Base-by-base conservation (phyloP, 2,329 filamentous ascomycete genomes). In the Trichophyton simii region DNA sequence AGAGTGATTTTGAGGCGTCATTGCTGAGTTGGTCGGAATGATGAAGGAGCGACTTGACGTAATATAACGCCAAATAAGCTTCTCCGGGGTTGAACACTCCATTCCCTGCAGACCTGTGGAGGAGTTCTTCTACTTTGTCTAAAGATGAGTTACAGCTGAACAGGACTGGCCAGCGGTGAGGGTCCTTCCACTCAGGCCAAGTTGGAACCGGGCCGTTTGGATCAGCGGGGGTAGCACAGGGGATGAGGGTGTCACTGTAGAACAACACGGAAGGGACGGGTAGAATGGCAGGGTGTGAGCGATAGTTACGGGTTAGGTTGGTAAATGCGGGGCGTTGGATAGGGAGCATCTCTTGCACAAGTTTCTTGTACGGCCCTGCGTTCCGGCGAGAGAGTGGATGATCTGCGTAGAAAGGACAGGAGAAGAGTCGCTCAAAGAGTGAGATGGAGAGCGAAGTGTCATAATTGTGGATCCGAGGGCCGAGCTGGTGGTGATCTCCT, bases 231-330 rank as follows among this genome's bases (percentile, higher is more conserved):
- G 57, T 61, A 38, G 72, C 72, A 67, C 76, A 74, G 4, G 76
- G 74, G 34, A 77, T 71, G 3, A 79, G 67, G 0, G 76, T 78
- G 63, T 79, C 73, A 64, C 71, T 66, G 65, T 79, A 78, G 67
- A 78, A 78, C 22, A 77, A 67, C 1, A 70, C 66, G 34, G 69
- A 73, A 1, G 76, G 74, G 3, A 77, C 69, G 13, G 71, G 70
- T 28, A 79, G 69, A 60, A 79, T 78, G 25, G 76, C 71, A 4
- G 75, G 73, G 60, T 79, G 77, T 42, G 76, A 78, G 60, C 77
- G 74, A 66, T 79, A 79, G 65, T 79, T 78, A 31, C 76, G 71
- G 15, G 73, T 72, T 0, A 79, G 68, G 58, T 78, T 76, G 38
- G 72, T 68, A 64, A 79, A 79, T 1, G 76, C 70, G n/a, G 77